phyloP scores from a whole-genome alignment of 495 filamentous ascomycete species.

The Tuber melanosporum region DNA sequence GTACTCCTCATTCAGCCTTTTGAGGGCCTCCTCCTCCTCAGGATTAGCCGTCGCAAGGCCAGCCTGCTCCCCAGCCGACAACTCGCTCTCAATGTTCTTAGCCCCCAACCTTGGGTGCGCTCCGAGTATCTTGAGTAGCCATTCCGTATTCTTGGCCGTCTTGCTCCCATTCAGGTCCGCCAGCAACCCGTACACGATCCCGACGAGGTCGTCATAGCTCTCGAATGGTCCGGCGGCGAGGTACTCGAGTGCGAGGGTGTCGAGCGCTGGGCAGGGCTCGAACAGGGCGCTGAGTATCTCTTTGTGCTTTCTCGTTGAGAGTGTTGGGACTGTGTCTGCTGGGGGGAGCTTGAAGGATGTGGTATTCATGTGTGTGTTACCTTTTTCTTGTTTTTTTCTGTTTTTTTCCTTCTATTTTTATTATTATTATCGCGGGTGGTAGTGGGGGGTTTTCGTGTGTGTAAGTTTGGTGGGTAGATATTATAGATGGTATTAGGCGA shows the following conservation, averaged over 20 bases:
- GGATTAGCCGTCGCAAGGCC: conserved; percentile 53
- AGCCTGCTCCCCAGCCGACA: conserved; percentile 73
- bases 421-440: neutral
- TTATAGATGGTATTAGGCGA: neutral
- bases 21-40: conserved; percentile 55
- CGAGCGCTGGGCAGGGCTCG: conserved; percentile 71
- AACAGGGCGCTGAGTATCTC: conserved; percentile 75
- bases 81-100: conserved; percentile 66
- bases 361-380: conserved; percentile 1
- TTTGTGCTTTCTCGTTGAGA: conserved; percentile 53
- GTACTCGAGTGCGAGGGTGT: conserved; percentile 60
- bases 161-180: conserved; percentile 51
- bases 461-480: conserved; percentile 2
- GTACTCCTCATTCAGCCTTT: conserved; percentile 68
- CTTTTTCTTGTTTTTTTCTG: neutral
- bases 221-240: conserved; percentile 58
- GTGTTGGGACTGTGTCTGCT: conserved; percentile 49
- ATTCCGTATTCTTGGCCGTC: conserved; percentile 51
- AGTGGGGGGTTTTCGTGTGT: neutral
- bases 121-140: conserved; percentile 66
- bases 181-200: conserved; percentile 53
- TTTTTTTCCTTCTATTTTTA: conserved; percentile 1
- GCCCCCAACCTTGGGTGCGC: conserved; percentile 83
- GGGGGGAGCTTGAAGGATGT: conserved; percentile 42
- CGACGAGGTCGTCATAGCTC: conserved; percentile 56